Evolutionary conservation across 2,329 filamentous ascomycete genomes (phyloP).

Genomic region (Penicillium sp.): DNA sequence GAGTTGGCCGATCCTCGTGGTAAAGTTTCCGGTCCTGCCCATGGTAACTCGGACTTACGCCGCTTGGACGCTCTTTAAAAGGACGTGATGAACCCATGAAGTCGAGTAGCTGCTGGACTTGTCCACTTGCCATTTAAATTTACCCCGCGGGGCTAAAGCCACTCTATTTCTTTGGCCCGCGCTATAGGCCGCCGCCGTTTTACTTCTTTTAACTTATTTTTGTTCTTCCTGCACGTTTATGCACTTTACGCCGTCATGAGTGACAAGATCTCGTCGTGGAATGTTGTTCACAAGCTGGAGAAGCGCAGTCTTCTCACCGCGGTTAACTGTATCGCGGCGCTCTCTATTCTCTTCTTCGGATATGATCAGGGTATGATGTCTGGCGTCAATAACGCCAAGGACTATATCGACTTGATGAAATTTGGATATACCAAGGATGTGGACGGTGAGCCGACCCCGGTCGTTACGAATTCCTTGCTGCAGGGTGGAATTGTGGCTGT

Average conservation of each 20-base stretch:
- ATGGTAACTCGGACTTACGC: constrained; percentile 10
- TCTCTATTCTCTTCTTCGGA: constrained; percentile 66
- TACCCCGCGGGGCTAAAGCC: neutral
- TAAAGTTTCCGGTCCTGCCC: constrained; percentile 5
- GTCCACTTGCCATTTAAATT: neutral
- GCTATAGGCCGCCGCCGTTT: neutral
- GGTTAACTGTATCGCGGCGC: constrained; percentile 58
- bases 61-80: constrained; percentile 9
- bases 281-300: constrained; percentile 51
- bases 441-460: constrained; percentile 43
- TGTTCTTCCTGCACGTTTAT: neutral
- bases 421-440: constrained; percentile 56
- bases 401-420: constrained; percentile 62
- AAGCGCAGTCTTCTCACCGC: constrained; percentile 55
- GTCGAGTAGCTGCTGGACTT: neutral
- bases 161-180: neutral
- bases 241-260: constrained; percentile 26
- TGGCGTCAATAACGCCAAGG: constrained; percentile 60
- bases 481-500: constrained; percentile 60
- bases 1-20: constrained; percentile 17
- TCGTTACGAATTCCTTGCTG: constrained; percentile 55
- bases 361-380: constrained; percentile 55
- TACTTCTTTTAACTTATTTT: neutral
- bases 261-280: constrained; percentile 40
- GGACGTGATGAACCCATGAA: neutral